Conservation (phyloP, 345 rosid genomes). For the Diplotaxis tenuifolia region DNA sequence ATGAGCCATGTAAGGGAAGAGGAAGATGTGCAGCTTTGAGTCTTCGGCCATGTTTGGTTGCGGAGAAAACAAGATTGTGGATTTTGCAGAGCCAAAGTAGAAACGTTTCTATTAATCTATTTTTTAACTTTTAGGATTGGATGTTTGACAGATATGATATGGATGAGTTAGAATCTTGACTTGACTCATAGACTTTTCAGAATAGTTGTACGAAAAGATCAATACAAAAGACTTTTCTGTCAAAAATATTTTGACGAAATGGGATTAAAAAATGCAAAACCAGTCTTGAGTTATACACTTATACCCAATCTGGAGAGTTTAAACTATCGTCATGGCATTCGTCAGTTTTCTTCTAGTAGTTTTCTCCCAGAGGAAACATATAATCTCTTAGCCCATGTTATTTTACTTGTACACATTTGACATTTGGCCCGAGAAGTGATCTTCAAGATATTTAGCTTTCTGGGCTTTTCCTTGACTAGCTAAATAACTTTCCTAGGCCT, state of each 20-base stretch:
- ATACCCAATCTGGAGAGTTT: not conserved
- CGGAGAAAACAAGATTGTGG: slow-evolving; percentile 20
- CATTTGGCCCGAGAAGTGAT: not conserved
- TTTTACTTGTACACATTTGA: too few species aligned
- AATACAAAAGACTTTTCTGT: not conserved
- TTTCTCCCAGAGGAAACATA: not conserved
- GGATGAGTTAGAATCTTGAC: not conserved
- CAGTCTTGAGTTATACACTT: too few species aligned
- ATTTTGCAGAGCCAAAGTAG: not conserved
- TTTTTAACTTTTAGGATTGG: not conserved
- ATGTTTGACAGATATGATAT: not conserved
- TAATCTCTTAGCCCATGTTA: not conserved
- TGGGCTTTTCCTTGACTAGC: slow-evolving; percentile 3
- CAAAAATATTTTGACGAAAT: not conserved
- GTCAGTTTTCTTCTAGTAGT: not conserved
- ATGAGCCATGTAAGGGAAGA: slow-evolving; percentile 57
- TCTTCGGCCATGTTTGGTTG: slow-evolving; percentile 30
- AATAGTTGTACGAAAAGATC: not conserved
- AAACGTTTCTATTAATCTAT: not conserved
- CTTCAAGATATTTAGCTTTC: not conserved
- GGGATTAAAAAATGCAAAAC: not conserved
- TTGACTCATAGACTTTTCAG: not conserved
- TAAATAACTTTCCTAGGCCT: not conserved
- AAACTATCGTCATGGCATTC: not conserved
- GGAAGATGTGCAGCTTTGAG: slow-evolving; percentile 38